Conservation (phyloP, 352 stramenopile species). For the Globisporangium ultimum region DNA sequence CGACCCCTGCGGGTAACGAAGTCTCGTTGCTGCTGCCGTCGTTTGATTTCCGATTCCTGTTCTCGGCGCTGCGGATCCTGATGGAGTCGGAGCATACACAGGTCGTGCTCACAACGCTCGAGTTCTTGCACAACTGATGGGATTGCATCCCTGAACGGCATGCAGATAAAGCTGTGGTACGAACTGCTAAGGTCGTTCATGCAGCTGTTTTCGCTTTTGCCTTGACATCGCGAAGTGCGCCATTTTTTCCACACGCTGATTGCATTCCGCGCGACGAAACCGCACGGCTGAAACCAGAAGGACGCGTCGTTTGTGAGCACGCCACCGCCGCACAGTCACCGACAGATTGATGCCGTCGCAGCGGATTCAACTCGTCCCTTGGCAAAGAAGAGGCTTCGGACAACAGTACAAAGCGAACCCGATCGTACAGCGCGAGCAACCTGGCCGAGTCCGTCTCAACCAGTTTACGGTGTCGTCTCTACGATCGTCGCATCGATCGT, state of each 20-base stretch:
- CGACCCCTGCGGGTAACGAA: constrained; percentile 82
- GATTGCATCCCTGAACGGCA: constrained; percentile 87
- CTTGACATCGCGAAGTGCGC: constrained; percentile 86
- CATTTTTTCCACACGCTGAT: constrained; percentile 87
- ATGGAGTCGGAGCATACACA: constrained; percentile 84
- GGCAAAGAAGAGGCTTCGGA: constrained; percentile 58
- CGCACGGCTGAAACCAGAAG: constrained; percentile 83
- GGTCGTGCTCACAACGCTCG: constrained; percentile 81
- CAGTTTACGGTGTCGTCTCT: constrained; percentile 64
- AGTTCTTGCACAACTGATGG: constrained; percentile 90
- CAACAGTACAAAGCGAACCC: constrained; percentile 44
- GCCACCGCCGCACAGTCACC: constrained; percentile 73
- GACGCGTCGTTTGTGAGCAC: constrained; percentile 85
- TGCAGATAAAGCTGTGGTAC: constrained; percentile 81
- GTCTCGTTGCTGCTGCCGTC: constrained; percentile 81
- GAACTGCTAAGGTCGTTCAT: constrained; percentile 78
- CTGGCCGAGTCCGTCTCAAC: constrained; percentile 83
- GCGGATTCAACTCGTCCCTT: constrained; percentile 85
- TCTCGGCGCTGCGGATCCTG: constrained; percentile 73
- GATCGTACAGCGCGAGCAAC: constrained; percentile 83
- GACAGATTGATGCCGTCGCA: constrained; percentile 84
- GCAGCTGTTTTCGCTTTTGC: constrained; percentile 77
- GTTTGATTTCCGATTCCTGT: constrained; percentile 88
- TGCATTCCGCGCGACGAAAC: constrained; percentile 82
- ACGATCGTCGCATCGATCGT: constrained; percentile 59